Base-by-base conservation (phyloP, 192 early-diverging fungal genomes). In the Podila verticillata region DNA sequence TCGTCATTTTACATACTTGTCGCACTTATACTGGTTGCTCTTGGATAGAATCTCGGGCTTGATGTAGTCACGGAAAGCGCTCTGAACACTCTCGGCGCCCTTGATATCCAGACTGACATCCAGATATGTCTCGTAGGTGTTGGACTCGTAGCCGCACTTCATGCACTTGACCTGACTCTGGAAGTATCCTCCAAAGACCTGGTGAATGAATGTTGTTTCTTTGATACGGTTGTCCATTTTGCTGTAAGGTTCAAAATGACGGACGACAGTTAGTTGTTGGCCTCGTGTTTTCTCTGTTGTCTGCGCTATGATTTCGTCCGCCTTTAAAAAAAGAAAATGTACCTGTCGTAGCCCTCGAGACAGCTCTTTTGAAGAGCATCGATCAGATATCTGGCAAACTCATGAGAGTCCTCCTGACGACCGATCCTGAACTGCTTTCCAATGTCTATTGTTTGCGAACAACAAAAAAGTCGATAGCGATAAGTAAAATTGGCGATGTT, bases 321-420 rank as follows among this genome's bases (percentile, higher is more conserved):
- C 0, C 3, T 24, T 15, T 1, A 20, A 22, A 51, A 5, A 51
- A 24, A 22, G 22, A 51, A 54, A 9, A 26, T 2, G 22, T 54
- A 54, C 51, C 51, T 54, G 10, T 54, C 51, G 10, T 54, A 54
- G 24, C 51, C 51, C 10, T 54, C 51, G 13, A 54, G 51, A 24
- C 51, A 54, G 51, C 22, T 29, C 58, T n/a, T 32, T 49, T 28
- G 8, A 28, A 93, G 86, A 28, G 89, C 84, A 39, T 92, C 91
- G 22, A 95, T 64, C n/a, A 95, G 51, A 75, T 85, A 81, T 44
- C 93, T 84, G 35, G 95, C 84, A 70, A 97, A 96, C 81, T 97
- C 96, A 72, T 97, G 95, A 17, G 96, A 89, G 67, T 97, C 96
- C 63, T 96, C 96, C 79, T 97, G 96, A 24, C 92, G 82, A 7